These are phyloP conservation scores for Colletotrichum sp. DNA, from an alignment of 2,329 filamentous ascomycete species.

Conservation along the genomic window DNA sequence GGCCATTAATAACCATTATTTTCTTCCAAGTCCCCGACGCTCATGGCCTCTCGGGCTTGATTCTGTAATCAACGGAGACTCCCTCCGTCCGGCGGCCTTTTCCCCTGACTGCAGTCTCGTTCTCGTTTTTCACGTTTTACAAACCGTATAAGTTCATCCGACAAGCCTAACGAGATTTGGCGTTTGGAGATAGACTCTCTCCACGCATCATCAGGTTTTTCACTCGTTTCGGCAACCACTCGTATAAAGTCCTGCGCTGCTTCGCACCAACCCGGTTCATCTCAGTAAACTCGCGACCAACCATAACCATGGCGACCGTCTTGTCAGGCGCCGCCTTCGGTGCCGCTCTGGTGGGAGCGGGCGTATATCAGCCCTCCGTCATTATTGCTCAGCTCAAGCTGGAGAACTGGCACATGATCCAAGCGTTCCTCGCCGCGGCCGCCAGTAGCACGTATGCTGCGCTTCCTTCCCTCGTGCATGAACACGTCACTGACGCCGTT, in stretches of 20 bases:
- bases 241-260: neutral
- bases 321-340: constrained; percentile 65
- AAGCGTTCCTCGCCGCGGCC: constrained; percentile 67
- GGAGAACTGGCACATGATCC: constrained; percentile 69
- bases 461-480: neutral
- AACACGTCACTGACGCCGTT: constrained; percentile 21
- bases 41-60: neutral
- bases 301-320: constrained; percentile 31
- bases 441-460: constrained; percentile 64
- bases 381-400: constrained; percentile 67
- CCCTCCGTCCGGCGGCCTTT: neutral
- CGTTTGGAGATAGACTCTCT: neutral
- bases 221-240: neutral
- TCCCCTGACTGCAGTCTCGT: neutral
- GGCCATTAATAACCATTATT: neutral
- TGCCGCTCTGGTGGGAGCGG: constrained; percentile 63
- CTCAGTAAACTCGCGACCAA: neutral
- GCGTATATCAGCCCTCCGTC: constrained; percentile 64
- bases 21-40: neutral
- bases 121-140: neutral
- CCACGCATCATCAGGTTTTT: neutral
- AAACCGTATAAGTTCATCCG: neutral
- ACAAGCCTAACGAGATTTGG: neutral
- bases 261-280: neutral
- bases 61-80: neutral